phyloP scores from a whole-genome alignment of 2,329 filamentous ascomycete genomes.

The Cladosporium sp. region DNA sequence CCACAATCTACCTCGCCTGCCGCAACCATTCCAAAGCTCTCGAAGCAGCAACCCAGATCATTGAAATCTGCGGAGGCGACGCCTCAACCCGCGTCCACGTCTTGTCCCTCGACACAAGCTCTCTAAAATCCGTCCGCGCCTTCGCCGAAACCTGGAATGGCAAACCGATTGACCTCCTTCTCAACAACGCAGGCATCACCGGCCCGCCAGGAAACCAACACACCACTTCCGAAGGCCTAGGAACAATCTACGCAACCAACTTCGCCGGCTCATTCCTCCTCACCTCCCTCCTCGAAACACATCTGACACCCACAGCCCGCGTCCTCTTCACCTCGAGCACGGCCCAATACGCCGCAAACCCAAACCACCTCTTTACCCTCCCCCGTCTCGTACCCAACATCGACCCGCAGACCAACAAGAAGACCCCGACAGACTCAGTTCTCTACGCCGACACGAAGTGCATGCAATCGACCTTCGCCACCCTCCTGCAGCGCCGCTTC shows the following conservation, averaged over 20 bases:
- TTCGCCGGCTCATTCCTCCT: conserved; percentile 23
- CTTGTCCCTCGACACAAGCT: conserved; percentile 16
- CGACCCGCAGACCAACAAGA: neutral
- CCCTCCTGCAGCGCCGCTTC: conserved; percentile 14
- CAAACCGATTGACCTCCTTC: conserved; percentile 33
- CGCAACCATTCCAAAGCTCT: conserved; percentile 9
- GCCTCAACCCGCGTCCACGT: conserved; percentile 22
- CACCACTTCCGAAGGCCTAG: conserved; percentile 19
- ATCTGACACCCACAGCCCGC: conserved; percentile 16
- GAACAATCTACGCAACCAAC: conserved; percentile 20
- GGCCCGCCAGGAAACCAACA: conserved; percentile 10
- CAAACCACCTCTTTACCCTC: neutral
- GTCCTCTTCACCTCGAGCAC: conserved; percentile 19
- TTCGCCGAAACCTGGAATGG: conserved; percentile 22
- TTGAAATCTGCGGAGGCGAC: neutral
- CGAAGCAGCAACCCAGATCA: conserved; percentile 9
- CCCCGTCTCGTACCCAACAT: neutral
- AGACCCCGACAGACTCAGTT: neutral
- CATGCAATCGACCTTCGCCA: conserved; percentile 17
- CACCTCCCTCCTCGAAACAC: conserved; percentile 18
- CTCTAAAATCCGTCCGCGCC: conserved; percentile 12
- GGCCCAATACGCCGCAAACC: conserved; percentile 14
- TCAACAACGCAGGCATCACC: conserved; percentile 36
- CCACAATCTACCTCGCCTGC: conserved; percentile 14
- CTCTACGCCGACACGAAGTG: conserved; percentile 16